Percentiles rank a stretch among this genome's conserved stretches.
phyloP scores from a whole-genome alignment of 148 eudicot species.

The Dianthus caryophyllus region DNA sequence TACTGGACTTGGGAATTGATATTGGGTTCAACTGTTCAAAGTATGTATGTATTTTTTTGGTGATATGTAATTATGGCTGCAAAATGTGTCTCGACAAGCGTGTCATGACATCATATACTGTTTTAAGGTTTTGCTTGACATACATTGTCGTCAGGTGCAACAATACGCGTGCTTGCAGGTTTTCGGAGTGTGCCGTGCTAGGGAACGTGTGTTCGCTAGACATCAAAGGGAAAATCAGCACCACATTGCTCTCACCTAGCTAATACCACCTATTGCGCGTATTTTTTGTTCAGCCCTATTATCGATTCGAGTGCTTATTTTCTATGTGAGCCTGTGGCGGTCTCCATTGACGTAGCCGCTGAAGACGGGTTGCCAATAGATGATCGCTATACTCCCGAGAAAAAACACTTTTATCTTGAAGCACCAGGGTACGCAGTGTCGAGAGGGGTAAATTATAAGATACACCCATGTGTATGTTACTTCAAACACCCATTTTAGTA shows the following conservation, averaged over 20 bases:
- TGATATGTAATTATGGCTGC: too few relatives aligned
- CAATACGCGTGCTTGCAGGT: slow-evolving; percentile 20
- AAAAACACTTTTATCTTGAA: neutral
- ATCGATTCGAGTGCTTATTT: slow-evolving; percentile 7
- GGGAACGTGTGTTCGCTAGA: slow-evolving; percentile 37
- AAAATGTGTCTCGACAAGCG: too few relatives aligned
- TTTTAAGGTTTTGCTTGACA: too few relatives aligned
- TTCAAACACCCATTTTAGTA: too few relatives aligned
- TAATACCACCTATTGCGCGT: slow-evolving; percentile 27
- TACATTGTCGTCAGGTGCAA: too few relatives aligned
- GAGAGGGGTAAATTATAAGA: too few relatives aligned
- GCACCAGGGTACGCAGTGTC: neutral
- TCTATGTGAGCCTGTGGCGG: neutral
- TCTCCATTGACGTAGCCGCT: neutral
- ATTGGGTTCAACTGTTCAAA: slow-evolving; percentile 6
- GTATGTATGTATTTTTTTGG: neutral
- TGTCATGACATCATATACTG: too few relatives aligned
- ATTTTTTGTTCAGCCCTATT: slow-evolving; percentile 30
- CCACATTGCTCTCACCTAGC: slow-evolving; percentile 31
- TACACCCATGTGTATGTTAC: too few relatives aligned
- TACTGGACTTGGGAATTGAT: slow-evolving; percentile 24
- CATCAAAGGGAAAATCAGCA: slow-evolving; percentile 29
- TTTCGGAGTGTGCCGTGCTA: slow-evolving; percentile 38
- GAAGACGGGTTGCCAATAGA: slow-evolving; percentile 8
- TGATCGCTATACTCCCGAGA: neutral